Conservation (phyloP, 176 grass and related monocot genomes). For the Phyllostachys edulis region DNA sequence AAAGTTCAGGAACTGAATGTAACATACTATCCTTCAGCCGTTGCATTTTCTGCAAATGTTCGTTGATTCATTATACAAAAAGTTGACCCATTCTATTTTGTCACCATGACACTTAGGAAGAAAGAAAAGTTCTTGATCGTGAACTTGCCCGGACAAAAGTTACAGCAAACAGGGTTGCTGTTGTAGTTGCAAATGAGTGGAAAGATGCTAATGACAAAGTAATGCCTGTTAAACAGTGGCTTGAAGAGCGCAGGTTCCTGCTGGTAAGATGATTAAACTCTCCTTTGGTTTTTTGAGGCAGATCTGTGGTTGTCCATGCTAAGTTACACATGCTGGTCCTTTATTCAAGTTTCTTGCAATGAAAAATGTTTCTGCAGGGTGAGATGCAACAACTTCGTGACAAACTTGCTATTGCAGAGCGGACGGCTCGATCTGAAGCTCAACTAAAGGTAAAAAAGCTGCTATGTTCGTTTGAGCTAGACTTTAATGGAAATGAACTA, state of each 20-base stretch:
- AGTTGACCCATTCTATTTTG: conserved; percentile 18
- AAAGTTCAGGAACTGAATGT: conserved; percentile 98
- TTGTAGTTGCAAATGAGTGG: conserved; percentile 96
- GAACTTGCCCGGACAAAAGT: conserved; percentile 93
- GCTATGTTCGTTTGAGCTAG: conserved; percentile 4
- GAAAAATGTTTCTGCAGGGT: conserved; percentile 50
- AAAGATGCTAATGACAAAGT: conserved; percentile 99
- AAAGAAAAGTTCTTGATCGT: conserved; percentile 82
- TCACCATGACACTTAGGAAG: conserved; percentile 56
- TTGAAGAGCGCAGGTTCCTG: conserved; percentile 95
- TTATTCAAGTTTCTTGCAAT: conserved; percentile 4
- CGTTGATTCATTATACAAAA: conserved; percentile 5
- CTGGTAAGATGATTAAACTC: conserved; percentile 48
- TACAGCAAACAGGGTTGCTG: conserved; percentile 89
- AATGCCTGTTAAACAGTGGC: conserved; percentile 99
- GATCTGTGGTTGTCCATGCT: neutral
- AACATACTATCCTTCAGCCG: conserved; percentile 31
- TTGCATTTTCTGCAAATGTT: conserved; percentile 1
- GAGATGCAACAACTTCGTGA: conserved; percentile 98
- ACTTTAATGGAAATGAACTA: neutral
- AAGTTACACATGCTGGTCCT: neutral
- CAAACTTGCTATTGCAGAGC: conserved; percentile 84
- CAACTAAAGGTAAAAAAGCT: conserved; percentile 72
- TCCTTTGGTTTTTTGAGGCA: conserved; percentile 17
- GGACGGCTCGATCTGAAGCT: conserved; percentile 77